These are phyloP conservation scores for Huntiella bhutanensis DNA, from an alignment of 2,329 filamentous ascomycete species.

Conservation along the genomic window DNA sequence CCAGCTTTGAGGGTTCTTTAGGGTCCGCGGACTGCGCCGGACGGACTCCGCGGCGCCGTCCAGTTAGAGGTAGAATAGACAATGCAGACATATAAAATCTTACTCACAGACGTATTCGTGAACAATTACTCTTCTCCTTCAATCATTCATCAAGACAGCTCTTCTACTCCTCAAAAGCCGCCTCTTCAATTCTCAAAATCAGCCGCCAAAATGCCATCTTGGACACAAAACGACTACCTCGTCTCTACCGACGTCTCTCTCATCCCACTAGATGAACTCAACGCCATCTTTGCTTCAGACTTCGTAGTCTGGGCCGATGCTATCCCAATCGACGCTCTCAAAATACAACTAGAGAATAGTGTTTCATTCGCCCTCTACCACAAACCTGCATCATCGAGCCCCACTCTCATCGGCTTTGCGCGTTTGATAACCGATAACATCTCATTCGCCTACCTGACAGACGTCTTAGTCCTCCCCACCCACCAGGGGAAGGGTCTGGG, in stretches of 20 bases:
- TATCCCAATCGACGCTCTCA: slow-evolving; percentile 28
- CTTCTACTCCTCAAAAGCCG: too few relatives aligned
- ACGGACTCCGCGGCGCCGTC: too few relatives aligned
- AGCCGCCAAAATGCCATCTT: slow-evolving; percentile 14
- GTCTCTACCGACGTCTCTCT: slow-evolving; percentile 41
- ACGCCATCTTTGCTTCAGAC: slow-evolving; percentile 35
- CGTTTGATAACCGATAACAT: slow-evolving; percentile 21
- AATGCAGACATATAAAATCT: too few relatives aligned
- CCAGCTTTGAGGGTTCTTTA: background rate
- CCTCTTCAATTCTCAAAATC: too few relatives aligned
- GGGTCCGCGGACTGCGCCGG: too few relatives aligned
- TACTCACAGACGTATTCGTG: too few relatives aligned
- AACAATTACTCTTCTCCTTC: too few relatives aligned
- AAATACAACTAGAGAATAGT: slow-evolving; percentile 35
- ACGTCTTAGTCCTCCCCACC: slow-evolving; percentile 43
- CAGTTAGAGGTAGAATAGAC: too few relatives aligned
- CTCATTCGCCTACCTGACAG: slow-evolving; percentile 48
- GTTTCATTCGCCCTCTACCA: slow-evolving; percentile 41
- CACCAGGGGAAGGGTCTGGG: slow-evolving; percentile 44
- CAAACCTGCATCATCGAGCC: slow-evolving; percentile 14
- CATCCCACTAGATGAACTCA: slow-evolving; percentile 34
- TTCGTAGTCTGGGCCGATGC: slow-evolving; percentile 41
- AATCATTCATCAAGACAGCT: too few relatives aligned
- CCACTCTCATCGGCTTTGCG: too few relatives aligned
- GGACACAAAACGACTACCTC: slow-evolving; percentile 35